Base-by-base conservation (phyloP, 139 green algal genomes). In the Micractinium sp. region DNA sequence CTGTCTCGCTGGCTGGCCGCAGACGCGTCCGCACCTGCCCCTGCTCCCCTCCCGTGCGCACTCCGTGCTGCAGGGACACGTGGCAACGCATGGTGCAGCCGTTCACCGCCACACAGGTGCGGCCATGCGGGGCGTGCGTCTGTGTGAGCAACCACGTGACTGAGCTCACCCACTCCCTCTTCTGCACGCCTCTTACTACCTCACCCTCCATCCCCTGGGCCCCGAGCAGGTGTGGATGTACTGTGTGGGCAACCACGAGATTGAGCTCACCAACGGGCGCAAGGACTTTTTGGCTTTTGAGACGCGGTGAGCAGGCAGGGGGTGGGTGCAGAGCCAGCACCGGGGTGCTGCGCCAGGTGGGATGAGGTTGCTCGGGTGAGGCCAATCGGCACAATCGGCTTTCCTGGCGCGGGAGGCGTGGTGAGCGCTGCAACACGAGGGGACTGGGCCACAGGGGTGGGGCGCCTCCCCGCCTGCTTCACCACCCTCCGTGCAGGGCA, bases 181-280 rank as follows among this genome's bases (percentile, higher is more conserved):
- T n/a, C n/a, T n/a, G n/a, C n/a, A n/a, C n/a, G n/a, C n/a, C n/a
- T n/a, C n/a, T n/a, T n/a, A n/a, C n/a, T n/a, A n/a, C n/a, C n/a
- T n/a, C n/a, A 7, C 33, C 74, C 3, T 15, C 31, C 29, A 27
- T 53, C 1, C 14, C 35, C 33, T 25, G 0, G 1, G 7, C 15
- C 19, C 47, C 18, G 2, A 36, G 4, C 71, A 94, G 25, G 89
- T 94, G 2, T 95, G 92, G 90, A 91, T 95, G 78, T 88, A 91
- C 63, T 93, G 94, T 25, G 91, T 94, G 69, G 96, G 96, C 67
- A 98, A 98, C 85, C 96, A 98, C 83, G 96, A 97, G 87, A 85
- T 95, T 33, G 92, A 94, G 82, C 84, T 73, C 76, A 47, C 12
- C 18, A 27, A 81, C 27, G 69, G 84, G 29, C 20, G 27, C 7